phyloP scores from a whole-genome alignment of 23 red algal species.

The Agarophyton chilense region DNA sequence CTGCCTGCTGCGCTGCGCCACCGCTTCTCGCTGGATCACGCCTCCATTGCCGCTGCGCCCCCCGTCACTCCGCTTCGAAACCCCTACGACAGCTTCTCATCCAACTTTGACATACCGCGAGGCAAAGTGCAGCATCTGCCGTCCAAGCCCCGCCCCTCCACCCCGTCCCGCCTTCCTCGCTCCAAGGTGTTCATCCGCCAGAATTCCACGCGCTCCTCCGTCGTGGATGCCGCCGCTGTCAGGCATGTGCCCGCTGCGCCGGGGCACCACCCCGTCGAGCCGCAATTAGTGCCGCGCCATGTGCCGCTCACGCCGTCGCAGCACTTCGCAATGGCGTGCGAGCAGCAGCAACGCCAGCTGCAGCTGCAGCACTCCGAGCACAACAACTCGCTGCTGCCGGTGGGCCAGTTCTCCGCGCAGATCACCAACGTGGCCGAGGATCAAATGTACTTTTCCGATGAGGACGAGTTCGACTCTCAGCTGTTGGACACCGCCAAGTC shows the following conservation, averaged over 20 bases:
- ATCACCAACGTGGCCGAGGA: conserved; percentile 18
- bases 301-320: not conserved
- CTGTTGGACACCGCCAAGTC: not conserved
- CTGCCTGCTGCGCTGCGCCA: conserved; percentile 11
- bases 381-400: not conserved
- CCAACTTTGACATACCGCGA: conserved; percentile 26
- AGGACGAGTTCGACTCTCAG: conserved; percentile 24
- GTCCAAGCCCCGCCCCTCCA: conserved; percentile 10
- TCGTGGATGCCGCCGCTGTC: conserved; percentile 2
- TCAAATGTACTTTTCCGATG: conserved; percentile 26
- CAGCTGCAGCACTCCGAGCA: not conserved
- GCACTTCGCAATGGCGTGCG: not conserved
- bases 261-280: not conserved
- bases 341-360: not conserved
- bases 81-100: not conserved
- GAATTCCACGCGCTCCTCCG: conserved; percentile 1
- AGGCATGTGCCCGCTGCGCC: not conserved
- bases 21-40: conserved; percentile 14
- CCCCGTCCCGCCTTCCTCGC: conserved; percentile 45
- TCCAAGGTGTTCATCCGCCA: conserved; percentile 56
- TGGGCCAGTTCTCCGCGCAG: not conserved
- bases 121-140: conserved; percentile 55
- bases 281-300: not conserved
- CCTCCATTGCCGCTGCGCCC: not conserved
- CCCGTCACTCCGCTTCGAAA: not conserved